Base-by-base conservation (phyloP, 2,329 filamentous ascomycete species). In the Polychaeton citri region DNA sequence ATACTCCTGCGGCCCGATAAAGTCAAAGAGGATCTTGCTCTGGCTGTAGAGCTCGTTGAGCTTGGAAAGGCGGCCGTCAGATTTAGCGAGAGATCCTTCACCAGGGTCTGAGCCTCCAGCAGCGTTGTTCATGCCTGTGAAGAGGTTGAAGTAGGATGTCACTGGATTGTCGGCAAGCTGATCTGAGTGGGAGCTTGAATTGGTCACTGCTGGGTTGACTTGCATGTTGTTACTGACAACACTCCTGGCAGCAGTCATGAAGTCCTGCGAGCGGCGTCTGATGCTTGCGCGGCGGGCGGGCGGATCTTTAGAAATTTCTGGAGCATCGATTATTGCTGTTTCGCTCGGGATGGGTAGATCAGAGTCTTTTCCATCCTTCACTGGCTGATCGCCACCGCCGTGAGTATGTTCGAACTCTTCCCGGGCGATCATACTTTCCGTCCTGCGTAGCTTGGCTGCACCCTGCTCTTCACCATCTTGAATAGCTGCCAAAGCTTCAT, bases 1-100 rank as follows among this genome's bases (percentile, higher is more conserved):
- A 53, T 98, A 98, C 60, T 98, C 90, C 52, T 98, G 90, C 1
- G 90, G 90, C 37, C 90, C 94, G 50, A 98, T 93, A 57, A 95
- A 98, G 60, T 98, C 90, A 52, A 98, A 98, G 10, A 98, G 65
- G 9, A 96, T 79, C 61, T 98, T 98, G 38, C 85, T 84, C 32
- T 95, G 69, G 48, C 84, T 84, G 61, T 96, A 98, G 37, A 98
- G 68, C 59, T 98, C 87, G 43, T 90, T 78, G 30, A 98, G 69
- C 42, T 90, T 90, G 46, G 87, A 81, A 9, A 96, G 78, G 5
- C 86, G 75, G 19, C 76, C 80, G 52, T 96, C 88, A 12, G 79
- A 72, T 63, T 92, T 93, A 10, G 78, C 74, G 54, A 83, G 84
- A 6, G 74, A 61, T n/a, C 53, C 48, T 2, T 43, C 40, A 15